A percentile compares a stretch with the other conserved stretches of the same genome.
phyloP scores from a whole-genome alignment of 768 basidiomycete species.

The Crucibulum laeve region DNA sequence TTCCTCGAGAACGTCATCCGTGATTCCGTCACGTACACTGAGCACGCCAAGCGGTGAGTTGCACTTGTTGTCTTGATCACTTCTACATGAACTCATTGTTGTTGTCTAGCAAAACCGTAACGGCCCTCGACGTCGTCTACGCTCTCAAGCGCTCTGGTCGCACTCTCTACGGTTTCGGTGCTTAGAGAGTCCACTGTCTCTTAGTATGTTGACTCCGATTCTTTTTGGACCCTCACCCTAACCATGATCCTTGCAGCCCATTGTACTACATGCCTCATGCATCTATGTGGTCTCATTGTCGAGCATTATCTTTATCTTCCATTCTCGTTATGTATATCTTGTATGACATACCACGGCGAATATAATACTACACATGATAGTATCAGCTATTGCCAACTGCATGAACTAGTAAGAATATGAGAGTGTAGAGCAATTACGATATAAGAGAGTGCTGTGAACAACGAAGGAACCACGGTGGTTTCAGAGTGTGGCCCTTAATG shows the following conservation, averaged over 20 bases:
- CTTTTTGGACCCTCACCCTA: neutral
- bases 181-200: conserved; percentile 30
- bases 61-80: neutral
- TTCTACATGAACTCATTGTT: conserved; percentile 7
- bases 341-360: no score
- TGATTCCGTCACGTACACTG: conserved; percentile 91
- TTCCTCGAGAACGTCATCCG: conserved; percentile 74
- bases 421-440: no score
- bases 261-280: no score
- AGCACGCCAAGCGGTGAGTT: conserved; percentile 79
- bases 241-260: neutral
- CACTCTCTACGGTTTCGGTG: conserved; percentile 82
- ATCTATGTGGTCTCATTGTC: no score
- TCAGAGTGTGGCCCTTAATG: no score
- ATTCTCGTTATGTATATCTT: no score
- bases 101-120: conserved; percentile 66
- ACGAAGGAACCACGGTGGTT: no score
- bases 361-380: no score
- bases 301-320: no score
- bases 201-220: neutral
- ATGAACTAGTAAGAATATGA: no score
- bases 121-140: conserved; percentile 80
- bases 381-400: no score
- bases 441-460: no score
- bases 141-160: conserved; percentile 72